phyloP scores from a whole-genome alignment of 1,139 yeast species.

The Suhomyces ambrosiae region DNA sequence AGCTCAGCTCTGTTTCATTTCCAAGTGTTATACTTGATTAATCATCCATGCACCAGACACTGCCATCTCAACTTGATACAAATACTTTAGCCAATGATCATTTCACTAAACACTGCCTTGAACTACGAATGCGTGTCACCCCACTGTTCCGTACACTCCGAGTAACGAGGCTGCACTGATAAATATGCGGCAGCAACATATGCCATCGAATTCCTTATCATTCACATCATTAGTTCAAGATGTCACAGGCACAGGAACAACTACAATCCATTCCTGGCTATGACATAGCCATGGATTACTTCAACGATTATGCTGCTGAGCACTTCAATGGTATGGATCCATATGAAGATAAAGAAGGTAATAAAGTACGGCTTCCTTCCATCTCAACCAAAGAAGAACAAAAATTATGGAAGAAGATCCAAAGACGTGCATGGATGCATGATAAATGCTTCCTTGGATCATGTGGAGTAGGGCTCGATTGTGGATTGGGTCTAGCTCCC shows the following conservation, averaged over 20 bases:
- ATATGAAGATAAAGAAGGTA: conserved; percentile 59
- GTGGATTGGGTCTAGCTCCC: conserved; percentile 80
- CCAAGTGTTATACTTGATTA: too few relatives aligned
- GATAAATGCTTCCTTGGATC: conserved; percentile 82
- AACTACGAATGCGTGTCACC: too few relatives aligned
- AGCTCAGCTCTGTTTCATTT: too few relatives aligned
- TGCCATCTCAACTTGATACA: too few relatives aligned
- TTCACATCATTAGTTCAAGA: conserved; percentile 9
- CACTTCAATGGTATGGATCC: conserved; percentile 62
- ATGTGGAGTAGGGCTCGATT: conserved; percentile 65
- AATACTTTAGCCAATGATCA: too few relatives aligned
- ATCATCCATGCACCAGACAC: too few relatives aligned
- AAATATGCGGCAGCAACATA: conserved; percentile 3
- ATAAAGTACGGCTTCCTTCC: conserved; percentile 60
- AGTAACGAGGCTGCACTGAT: background rate
- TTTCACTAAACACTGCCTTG: background rate
- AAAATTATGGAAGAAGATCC: conserved; percentile 71
- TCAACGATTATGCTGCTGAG: conserved; percentile 68
- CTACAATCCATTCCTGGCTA: conserved; percentile 62
- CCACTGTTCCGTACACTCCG: conserved; percentile 1
- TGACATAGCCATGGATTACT: conserved; percentile 53
- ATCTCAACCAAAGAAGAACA: conserved; percentile 60
- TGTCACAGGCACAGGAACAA: conserved; percentile 39
- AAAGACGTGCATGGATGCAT: conserved; percentile 78
- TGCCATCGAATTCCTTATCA: too few relatives aligned